Evolutionary conservation across 23 red algal species (phyloP), one percentile per base, ranked within the genome.

Genomic region (Cyanidioschyzon merolae): DNA sequence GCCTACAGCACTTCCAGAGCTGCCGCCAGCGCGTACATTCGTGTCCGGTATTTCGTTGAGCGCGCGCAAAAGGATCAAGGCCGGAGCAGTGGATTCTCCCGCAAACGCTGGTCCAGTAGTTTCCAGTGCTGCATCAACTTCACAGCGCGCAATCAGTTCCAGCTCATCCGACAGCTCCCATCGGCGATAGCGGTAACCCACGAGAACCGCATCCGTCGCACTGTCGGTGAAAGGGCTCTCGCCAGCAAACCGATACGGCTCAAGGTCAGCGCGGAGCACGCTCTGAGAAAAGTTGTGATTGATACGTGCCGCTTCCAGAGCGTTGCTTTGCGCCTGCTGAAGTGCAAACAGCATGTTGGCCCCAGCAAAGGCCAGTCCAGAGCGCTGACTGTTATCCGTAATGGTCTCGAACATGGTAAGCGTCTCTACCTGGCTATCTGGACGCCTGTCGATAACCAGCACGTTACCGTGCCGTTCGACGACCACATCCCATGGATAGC

Each of bases 221-320:
- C 83, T 76, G 27, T 89, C 84, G 0, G 68, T 3, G 37, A 89
- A 89, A 75, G 88, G 88, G 40, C 85, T 88, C 51, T 40, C 68
- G 35, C 85, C 81, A 1, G 75, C 24, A 75, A 86, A 95, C 0
- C 79, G 74, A 77, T 76, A 76, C 15, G 76, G 58, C 1, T 71
- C 76, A 1, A 82, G 45, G 37, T 77, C 77, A 34, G n/a, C 34
- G 59, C 68, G 82, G 16, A 91, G 76, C 77, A 98, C 89, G 17
- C 68, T 68, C 58, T 98, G 94, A 51, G 87, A 86, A 67, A 98
- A 98, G 71, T 98, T 91, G 35, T 91, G 82, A 71, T 98, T 98
- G 79, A 98, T 80, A 27, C 54, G 67, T 38, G 84, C 89, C 41
- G 94, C 89, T 76, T 98, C 94, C 12, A 85, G 58, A 26, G 88